Conservation (phyloP, 371 early-diverging fungal genomes). For the Syncephalastrum sp. region DNA sequence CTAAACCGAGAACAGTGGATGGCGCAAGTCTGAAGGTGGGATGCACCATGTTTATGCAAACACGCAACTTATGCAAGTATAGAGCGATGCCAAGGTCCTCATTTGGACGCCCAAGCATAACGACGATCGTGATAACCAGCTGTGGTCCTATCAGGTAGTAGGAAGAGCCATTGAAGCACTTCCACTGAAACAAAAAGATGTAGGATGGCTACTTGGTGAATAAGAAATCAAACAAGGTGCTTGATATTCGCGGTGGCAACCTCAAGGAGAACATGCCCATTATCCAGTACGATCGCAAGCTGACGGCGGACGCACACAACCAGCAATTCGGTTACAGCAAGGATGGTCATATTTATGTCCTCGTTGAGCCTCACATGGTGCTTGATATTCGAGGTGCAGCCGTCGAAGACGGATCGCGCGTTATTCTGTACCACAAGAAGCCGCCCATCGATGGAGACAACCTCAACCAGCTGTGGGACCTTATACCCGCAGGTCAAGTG, state of each 20-base stretch:
- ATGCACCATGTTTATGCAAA: neutral
- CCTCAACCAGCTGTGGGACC: slow-evolving; percentile 43
- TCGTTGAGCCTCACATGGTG: slow-evolving; percentile 48
- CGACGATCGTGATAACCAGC: slow-evolving; percentile 46
- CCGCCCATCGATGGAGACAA: slow-evolving; percentile 22
- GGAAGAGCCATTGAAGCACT: neutral
- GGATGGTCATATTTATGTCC: slow-evolving; percentile 41
- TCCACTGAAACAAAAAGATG: neutral
- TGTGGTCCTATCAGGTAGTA: slow-evolving; percentile 46
- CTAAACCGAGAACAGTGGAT: slow-evolving; percentile 21
- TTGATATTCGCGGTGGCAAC: slow-evolving; percentile 45
- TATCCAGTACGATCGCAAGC: slow-evolving; percentile 48
- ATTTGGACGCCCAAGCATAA: slow-evolving; percentile 49
- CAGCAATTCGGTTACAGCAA: slow-evolving; percentile 44
- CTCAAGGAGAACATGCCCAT: slow-evolving; percentile 34
- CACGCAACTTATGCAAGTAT: neutral
- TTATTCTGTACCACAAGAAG: slow-evolving; percentile 37
- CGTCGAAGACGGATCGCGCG: slow-evolving; percentile 32
- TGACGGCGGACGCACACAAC: slow-evolving; percentile 36
- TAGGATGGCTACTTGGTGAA: slow-evolving; percentile 45
- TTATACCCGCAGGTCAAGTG: slow-evolving; percentile 43
- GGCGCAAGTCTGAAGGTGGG: slow-evolving; percentile 34
- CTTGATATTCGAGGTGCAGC: slow-evolving; percentile 35
- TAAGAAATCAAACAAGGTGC: slow-evolving; percentile 38
- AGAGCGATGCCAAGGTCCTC: slow-evolving; percentile 45